phyloP scores from a whole-genome alignment of 2,329 filamentous ascomycete species.

The Colletotrichum somersetense region DNA sequence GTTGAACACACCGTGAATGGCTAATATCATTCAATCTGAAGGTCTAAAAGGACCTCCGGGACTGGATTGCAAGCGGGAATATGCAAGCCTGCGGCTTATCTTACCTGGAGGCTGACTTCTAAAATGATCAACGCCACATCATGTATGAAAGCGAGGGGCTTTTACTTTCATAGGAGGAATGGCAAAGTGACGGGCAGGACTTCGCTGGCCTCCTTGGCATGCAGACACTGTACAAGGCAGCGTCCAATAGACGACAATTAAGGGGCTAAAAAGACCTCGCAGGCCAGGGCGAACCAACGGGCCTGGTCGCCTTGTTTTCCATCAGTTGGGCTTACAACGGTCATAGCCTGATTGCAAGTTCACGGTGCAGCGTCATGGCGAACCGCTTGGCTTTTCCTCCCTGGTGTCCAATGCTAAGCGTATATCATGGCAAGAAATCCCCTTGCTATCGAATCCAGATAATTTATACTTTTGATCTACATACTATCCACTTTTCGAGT shows the following conservation, averaged over 20 bases:
- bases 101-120: not conserved
- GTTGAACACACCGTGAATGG: not conserved
- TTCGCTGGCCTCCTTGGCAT: not conserved
- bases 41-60: not conserved
- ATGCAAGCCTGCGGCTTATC: not conserved
- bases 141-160: too few relatives aligned
- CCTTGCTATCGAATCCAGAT: not conserved
- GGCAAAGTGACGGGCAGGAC: too few relatives aligned
- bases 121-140: not conserved
- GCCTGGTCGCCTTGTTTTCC: not conserved
- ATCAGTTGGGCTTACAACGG: not conserved
- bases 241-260: not conserved
- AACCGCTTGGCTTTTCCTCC: not conserved
- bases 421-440: not conserved
- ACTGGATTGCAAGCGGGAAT: too few relatives aligned
- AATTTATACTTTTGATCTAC: rapidly evolving
- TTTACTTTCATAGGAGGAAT: too few relatives aligned
- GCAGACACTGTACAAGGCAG: too few relatives aligned
- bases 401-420: not conserved
- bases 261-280: not conserved
- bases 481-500: rapidly evolving
- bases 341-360: not conserved
- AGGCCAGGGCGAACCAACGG: not conserved
- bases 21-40: not conserved
- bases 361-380: not conserved